Base-by-base conservation (phyloP, 768 basidiomycete species). In the Suillus variegatus region DNA sequence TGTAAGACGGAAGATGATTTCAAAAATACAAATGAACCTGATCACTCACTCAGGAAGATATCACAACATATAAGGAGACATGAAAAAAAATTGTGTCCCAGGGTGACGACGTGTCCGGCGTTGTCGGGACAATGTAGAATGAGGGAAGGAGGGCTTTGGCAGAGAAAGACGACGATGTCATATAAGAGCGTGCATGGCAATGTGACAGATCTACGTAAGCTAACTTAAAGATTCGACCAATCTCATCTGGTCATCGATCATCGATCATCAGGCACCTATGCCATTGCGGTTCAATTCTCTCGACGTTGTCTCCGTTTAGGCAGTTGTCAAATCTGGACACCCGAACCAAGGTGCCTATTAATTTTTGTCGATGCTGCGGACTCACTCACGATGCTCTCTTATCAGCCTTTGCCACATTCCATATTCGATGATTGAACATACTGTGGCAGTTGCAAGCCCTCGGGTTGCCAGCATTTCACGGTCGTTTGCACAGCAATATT, bases 401-500 rank as follows among this genome's bases (percentile, higher is more conserved):
- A 16, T 20, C 63, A 78, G 76, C 65, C 67, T 22, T 43, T 64
- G n/a, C n/a, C n/a, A n/a, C n/a, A n/a, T n/a, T n/a, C n/a, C 32
- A 71, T 63, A 55, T 73, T 73, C 66, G 68, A 40, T 76, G 79
- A 40, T 77, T 93, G 64, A 92, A 91, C 67, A 89, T 97, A 63
- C 75, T 86, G 43, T 84, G 84, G n/a, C 93, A 96, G 75, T 81
- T 97, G 56, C 82, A 82, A 43, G 82, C 83, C n/a, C 86, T 98
- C 51, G 85, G 83, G 12, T 78, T 98, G 55, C 82, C 85, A 6
- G 81, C 84, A 7, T 99, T 99, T 73, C 80, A 90, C 75, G 96
- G 96, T 25, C 86, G 92, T 70, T 82, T 87, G 63, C 97, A 99
- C 77, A 88, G 88, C 72, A 96, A 97, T 25, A 91, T 97, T 41